phyloP scores from a whole-genome alignment of 2,329 filamentous ascomycete genomes.

The Penicillium palitans region DNA sequence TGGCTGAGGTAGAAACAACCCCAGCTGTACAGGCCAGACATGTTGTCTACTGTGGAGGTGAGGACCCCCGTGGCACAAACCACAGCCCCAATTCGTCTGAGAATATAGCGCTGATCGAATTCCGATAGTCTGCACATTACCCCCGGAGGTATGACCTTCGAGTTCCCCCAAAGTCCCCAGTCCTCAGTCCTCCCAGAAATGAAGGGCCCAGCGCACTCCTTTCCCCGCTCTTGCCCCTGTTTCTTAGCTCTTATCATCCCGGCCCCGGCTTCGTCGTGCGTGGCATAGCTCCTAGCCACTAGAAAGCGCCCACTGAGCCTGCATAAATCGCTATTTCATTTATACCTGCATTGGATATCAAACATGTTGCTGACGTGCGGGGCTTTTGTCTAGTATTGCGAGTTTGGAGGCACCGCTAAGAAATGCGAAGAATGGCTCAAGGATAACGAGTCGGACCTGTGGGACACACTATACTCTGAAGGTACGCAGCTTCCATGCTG shows the following conservation, averaged over 20 bases:
- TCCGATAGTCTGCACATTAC: constrained; percentile 60
- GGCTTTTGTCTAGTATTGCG: constrained; percentile 89
- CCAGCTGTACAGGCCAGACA: constrained; percentile 50
- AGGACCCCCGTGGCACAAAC: constrained; percentile 24
- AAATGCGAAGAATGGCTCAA: constrained; percentile 98
- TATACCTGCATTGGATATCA: background rate
- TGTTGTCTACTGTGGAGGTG: constrained; percentile 63
- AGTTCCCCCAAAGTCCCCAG: background rate
- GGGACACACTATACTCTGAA: constrained; percentile 79
- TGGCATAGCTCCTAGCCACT: constrained; percentile 4
- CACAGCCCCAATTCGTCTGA: background rate
- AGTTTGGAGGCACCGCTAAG: constrained; percentile 93
- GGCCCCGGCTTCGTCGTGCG: background rate
- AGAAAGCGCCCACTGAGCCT: background rate
- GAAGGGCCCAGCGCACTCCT: background rate
- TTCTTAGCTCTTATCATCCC: background rate
- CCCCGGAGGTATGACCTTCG: constrained; percentile 60
- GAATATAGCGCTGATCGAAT: constrained; percentile 11
- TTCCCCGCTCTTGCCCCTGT: background rate
- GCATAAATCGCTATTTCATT: background rate
- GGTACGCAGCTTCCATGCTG: constrained; percentile 52
- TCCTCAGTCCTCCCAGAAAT: background rate
- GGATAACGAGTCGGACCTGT: constrained; percentile 70
- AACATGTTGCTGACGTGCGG: constrained; percentile 4
- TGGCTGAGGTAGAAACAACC: constrained; percentile 26